Evolutionary conservation across 73 alveolate genomes (phyloP).

Genomic region (Urostyla sp.): DNA sequence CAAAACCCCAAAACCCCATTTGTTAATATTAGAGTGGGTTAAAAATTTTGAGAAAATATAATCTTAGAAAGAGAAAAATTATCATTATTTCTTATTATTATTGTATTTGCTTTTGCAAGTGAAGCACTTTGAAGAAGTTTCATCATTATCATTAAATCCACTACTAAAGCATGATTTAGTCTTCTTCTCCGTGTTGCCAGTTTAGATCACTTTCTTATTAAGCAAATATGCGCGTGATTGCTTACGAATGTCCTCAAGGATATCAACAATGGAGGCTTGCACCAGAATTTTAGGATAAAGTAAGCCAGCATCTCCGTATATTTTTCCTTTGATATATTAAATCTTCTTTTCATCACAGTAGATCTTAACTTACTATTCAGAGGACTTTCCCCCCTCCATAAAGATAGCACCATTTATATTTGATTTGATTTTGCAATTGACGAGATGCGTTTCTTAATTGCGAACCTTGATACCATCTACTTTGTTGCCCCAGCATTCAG

Average conservation of each 20-base stretch:
- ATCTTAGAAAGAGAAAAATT: background rate
- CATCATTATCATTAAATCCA: background rate
- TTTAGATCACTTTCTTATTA: background rate
- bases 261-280: background rate
- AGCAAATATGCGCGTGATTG: background rate
- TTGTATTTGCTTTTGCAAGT: no score
- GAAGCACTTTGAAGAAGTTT: background rate
- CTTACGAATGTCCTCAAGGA: background rate
- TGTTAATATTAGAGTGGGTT: no score
- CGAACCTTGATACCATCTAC: slow-evolving; percentile 23
- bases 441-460: background rate
- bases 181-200: background rate
- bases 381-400: background rate
- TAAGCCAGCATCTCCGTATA: slow-evolving; percentile 42
- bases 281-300: slow-evolving; percentile 42
- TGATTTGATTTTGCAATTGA: slow-evolving; percentile 19
- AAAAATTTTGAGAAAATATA: no score
- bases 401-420: slow-evolving; percentile 35
- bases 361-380: slow-evolving; percentile 6
- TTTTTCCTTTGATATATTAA: slow-evolving; percentile 43
- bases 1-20: background rate
- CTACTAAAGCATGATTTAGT: background rate
- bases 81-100: background rate
- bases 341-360: slow-evolving; percentile 13
- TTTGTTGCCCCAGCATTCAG: slow-evolving; percentile 37